Evolutionary conservation across 1,139 yeast genomes (phyloP), one percentile per base, ranked within the genome.

Genomic region (Zygosaccharomyces pseudobailii): DNA sequence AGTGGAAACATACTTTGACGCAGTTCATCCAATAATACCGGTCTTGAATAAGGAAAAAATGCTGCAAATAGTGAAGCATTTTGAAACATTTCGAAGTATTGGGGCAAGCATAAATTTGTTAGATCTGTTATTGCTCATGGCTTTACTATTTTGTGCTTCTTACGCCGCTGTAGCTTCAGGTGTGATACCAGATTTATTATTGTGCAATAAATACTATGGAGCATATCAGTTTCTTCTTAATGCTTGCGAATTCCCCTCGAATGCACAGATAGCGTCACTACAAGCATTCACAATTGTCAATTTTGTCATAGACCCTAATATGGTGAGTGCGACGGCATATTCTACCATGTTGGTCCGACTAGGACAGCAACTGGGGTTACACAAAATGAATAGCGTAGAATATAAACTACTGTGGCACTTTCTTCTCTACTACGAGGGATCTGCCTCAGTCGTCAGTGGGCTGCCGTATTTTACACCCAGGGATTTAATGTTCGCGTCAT

Each of bases 391-490:
- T 19, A 43, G 40, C 3, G 27, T 38, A 13, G 43, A 50, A 25
- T 32, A 46, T 10, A 47, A 47, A 33, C 38, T 57, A 2, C 44
- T 59, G 3, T 61, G 65, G 65, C 55, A 56, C 45, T 54, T 46
- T 41, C 36, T 59, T 3, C 48, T 59, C 24, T 61, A 57, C 36
- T 45, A 58, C 10, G 65, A 61, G 41, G 65, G 63, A 1, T 61
- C 63, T 1, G 52, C 65, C 1, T 57, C 64, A 5, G 65, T 61
- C 13, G 63, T 54, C 2, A 51, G 55, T 30, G 65, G 65, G 3
- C 53, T 58, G 24, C 54, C 60, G 13, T 61, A 58, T 38, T 44
- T 51, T 19, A 47, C 57, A 9, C 43, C 60, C 13, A 38, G 48
- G n/a, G 32, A 37, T 4, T 32, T 55, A 10, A 42, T 56, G 24